These are phyloP conservation scores for Lepraria neglecta DNA, from an alignment of 495 filamentous ascomycete species.

Conservation along the genomic window DNA sequence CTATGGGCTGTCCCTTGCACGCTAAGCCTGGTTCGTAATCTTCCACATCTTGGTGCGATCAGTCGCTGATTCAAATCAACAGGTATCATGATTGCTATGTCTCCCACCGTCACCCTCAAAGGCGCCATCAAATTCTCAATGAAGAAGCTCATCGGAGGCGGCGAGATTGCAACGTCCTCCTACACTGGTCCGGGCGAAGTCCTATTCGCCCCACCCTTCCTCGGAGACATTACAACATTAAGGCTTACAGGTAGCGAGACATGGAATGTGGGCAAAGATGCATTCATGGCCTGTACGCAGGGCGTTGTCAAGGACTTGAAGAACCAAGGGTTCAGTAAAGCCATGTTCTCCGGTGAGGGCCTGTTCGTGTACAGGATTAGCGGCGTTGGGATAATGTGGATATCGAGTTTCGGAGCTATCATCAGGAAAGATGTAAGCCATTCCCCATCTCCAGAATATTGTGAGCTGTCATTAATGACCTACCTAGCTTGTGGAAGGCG, in stretches of 20 bases:
- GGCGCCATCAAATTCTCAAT: constrained; percentile 72
- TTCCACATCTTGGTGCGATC: not conserved
- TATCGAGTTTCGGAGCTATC: constrained; percentile 90
- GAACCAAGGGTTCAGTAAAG: constrained; percentile 80
- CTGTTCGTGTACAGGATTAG: constrained; percentile 84
- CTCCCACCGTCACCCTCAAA: constrained; percentile 73
- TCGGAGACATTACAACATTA: constrained; percentile 83
- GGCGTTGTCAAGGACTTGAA: constrained; percentile 78
- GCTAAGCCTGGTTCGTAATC: constrained; percentile 64
- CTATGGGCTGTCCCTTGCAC: constrained; percentile 76
- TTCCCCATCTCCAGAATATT: not conserved
- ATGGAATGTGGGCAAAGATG: constrained; percentile 80
- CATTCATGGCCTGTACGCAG: constrained; percentile 70
- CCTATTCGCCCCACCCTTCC: constrained; percentile 66
- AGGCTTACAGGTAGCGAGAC: constrained; percentile 59
- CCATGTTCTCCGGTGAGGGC: constrained; percentile 88
- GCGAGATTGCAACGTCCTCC: constrained; percentile 70
- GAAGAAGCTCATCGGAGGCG: constrained; percentile 78
- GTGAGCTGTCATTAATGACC: not conserved
- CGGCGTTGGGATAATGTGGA: constrained; percentile 74
- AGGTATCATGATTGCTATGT: constrained; percentile 95
- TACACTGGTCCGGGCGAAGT: constrained; percentile 91
- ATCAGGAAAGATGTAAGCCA: constrained; percentile 83
- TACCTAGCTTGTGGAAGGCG: constrained; percentile 60
- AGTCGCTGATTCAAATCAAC: not conserved